Conservation (phyloP, 768 basidiomycete species). For the Auricularia heimuer region DNA sequence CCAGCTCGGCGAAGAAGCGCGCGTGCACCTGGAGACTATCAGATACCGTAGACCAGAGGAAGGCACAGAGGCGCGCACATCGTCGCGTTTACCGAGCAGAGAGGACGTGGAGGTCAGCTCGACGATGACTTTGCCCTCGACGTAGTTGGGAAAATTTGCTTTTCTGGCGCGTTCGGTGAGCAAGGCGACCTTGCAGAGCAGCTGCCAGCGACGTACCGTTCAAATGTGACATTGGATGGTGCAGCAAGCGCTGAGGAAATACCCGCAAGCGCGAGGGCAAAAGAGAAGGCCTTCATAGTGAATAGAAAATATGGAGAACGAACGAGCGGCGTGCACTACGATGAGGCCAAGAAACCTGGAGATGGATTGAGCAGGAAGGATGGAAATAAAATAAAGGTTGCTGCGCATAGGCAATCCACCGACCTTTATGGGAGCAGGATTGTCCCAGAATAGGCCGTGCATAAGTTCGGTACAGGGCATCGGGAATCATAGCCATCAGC, state of each 20-base stretch:
- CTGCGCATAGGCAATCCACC: no score
- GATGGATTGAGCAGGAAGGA: no score
- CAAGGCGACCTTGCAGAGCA: neutral
- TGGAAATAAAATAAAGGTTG: no score
- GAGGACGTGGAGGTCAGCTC: neutral
- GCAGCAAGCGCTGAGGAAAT: neutral
- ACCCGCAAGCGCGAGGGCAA: neutral
- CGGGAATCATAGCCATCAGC: no score
- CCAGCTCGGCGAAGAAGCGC: neutral
- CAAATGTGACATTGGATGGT: neutral
- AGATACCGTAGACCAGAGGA: no score
- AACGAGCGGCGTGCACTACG: no score
- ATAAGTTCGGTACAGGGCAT: no score
- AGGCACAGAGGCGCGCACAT: neutral
- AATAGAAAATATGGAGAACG: neutral
- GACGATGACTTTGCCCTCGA: neutral
- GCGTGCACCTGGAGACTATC: neutral
- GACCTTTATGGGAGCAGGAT: no score
- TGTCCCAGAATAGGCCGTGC: no score
- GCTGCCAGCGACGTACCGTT: neutral
- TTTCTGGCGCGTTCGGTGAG: neutral
- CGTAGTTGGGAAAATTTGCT: neutral
- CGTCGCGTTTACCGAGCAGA: neutral
- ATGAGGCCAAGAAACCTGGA: no score
- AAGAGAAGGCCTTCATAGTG: neutral